A percentile compares a stretch with the other conserved stretches of the same genome.
Evolutionary conservation across 2,329 filamentous ascomycete species (phyloP).

Genomic region (Epichloe sibirici): DNA sequence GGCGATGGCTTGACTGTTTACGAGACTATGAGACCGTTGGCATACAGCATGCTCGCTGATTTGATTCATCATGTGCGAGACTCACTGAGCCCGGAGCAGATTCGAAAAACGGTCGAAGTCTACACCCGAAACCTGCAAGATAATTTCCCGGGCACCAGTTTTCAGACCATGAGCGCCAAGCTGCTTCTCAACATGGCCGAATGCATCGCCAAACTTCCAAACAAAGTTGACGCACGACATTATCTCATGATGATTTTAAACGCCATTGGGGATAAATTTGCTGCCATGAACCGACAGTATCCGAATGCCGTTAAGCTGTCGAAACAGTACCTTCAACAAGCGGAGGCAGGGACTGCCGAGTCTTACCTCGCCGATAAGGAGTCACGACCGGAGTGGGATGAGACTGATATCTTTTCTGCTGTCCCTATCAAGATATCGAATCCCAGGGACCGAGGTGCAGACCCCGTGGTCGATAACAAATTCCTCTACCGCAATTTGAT

Average conservation of each 20-base stretch:
- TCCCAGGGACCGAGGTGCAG: constrained; percentile 73
- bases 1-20: constrained; percentile 94
- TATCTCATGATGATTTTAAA: constrained; percentile 96
- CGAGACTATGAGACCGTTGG: constrained; percentile 87
- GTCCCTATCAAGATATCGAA: constrained; percentile 95
- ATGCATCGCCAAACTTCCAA: constrained; percentile 84
- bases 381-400: constrained; percentile 82
- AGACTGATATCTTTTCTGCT: constrained; percentile 92
- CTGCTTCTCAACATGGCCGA: constrained; percentile 95
- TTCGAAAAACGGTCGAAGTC: constrained; percentile 88
- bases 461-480: constrained; percentile 93
- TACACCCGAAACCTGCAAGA: constrained; percentile 95
- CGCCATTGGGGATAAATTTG: constrained; percentile 96
- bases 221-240: constrained; percentile 88
- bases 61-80: constrained; percentile 95
- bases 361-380: constrained; percentile 77
- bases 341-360: constrained; percentile 50
- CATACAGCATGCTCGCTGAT: constrained; percentile 97
- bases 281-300: constrained; percentile 94
- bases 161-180: constrained; percentile 99
- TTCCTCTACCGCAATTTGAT: constrained; percentile 95
- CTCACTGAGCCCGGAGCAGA: constrained; percentile 77
- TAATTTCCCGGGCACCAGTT: constrained; percentile 92
- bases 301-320: constrained; percentile 90
- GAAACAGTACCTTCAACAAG: constrained; percentile 59